Evolutionary conservation across 2,329 filamentous ascomycete species (phyloP).

Genomic region (Dissoconium aciculare): DNA sequence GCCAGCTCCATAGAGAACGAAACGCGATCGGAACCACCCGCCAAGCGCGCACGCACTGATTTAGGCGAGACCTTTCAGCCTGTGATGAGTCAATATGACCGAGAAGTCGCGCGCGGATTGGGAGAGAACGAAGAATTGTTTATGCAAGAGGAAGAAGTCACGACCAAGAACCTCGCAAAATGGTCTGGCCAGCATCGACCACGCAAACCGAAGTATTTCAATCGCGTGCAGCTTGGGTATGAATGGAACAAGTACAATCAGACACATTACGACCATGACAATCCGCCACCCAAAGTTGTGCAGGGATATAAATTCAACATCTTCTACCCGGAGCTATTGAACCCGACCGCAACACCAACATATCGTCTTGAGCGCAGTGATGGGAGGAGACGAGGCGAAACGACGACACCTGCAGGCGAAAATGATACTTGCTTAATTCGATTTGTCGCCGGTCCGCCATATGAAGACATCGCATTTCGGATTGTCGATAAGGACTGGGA

Average conservation of each 20-base stretch:
- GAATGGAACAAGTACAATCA: slow-evolving; percentile 99
- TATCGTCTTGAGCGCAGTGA: slow-evolving; percentile 93
- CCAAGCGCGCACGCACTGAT: slow-evolving; percentile 19
- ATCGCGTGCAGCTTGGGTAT: slow-evolving; percentile 95
- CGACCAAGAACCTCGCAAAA: slow-evolving; percentile 47
- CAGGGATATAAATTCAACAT: slow-evolving; percentile 99
- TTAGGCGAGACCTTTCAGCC: slow-evolving; percentile 7
- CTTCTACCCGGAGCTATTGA: slow-evolving; percentile 93
- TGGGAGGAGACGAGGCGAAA: slow-evolving; percentile 76
- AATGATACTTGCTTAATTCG: slow-evolving; percentile 94
- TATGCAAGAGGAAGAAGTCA: slow-evolving; percentile 69
- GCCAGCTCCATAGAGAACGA: slow-evolving; percentile 8
- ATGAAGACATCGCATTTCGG: slow-evolving; percentile 91
- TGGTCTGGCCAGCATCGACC: slow-evolving; percentile 79
- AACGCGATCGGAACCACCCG: slow-evolving; percentile 5
- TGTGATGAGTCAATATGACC: slow-evolving; percentile 36
- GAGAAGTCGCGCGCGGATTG: slow-evolving; percentile 80
- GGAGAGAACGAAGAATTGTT: slow-evolving; percentile 95
- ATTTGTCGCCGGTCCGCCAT: slow-evolving; percentile 88
- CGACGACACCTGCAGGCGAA: slow-evolving; percentile 82
- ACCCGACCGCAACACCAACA: slow-evolving; percentile 85
- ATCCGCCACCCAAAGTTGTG: slow-evolving; percentile 92
- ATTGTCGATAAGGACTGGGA: slow-evolving; percentile 99
- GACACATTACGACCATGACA: slow-evolving; percentile 97
- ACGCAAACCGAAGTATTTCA: slow-evolving; percentile 92